Conservation (phyloP, 106 monocot species). For the Platanthera guangdongensis region DNA sequence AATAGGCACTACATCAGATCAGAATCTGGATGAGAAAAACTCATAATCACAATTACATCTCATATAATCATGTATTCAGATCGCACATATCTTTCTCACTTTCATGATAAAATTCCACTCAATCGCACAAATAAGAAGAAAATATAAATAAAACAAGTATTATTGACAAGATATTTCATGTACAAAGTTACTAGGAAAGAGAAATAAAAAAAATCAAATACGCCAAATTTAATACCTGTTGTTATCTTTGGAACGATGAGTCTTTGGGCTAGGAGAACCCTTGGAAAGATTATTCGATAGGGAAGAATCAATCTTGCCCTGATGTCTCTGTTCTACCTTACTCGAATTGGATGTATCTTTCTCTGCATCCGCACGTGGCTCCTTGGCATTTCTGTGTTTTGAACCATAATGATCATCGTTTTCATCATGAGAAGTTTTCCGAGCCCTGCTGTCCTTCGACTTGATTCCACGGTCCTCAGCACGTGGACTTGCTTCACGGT, state of each 20-base stretch:
- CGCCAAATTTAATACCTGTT: slow-evolving; percentile 22
- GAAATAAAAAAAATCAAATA: neutral
- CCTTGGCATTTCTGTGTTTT: slow-evolving; percentile 32
- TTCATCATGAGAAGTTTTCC: slow-evolving; percentile 57
- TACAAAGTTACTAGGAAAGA: neutral
- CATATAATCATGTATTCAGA: neutral
- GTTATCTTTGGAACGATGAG: slow-evolving; percentile 41
- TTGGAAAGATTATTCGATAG: slow-evolving; percentile 20
- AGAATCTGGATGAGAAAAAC: neutral
- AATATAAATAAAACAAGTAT: neutral
- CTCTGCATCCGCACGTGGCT: slow-evolving; percentile 24
- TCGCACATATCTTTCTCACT: neutral
- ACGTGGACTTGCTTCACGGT: slow-evolving; percentile 31
- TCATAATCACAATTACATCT: neutral
- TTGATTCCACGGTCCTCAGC: slow-evolving; percentile 31
- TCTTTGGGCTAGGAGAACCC: slow-evolving; percentile 32
- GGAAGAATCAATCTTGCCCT: slow-evolving; percentile 29
- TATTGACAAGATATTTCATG: neutral
- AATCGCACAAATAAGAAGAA: neutral
- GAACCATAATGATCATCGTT: slow-evolving; percentile 44
- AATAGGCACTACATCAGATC: neutral
- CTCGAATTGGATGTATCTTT: slow-evolving; percentile 21
- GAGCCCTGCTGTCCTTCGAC: slow-evolving; percentile 33
- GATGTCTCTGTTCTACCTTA: slow-evolving; percentile 12
- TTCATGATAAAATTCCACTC: neutral